A percentile compares a stretch with the other conserved stretches of the same genome.
phyloP scores from a whole-genome alignment of 2,329 filamentous ascomycete genomes.

The Zarea fungicola region DNA sequence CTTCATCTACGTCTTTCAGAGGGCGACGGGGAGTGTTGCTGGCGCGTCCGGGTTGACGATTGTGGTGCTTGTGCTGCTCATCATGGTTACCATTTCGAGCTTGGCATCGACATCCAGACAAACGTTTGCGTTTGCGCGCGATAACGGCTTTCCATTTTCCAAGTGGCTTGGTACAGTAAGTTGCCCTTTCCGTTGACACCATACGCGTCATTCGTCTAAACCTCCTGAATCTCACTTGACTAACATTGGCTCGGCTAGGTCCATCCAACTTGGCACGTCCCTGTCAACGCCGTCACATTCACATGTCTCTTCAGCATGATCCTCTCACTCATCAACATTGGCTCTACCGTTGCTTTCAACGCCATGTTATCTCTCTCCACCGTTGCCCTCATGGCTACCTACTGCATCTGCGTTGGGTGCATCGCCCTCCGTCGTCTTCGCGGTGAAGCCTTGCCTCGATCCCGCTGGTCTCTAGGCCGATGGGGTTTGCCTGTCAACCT shows the following conservation, averaged over 20 bases:
- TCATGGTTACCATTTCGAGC: conserved; percentile 11
- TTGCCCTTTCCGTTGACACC: neutral
- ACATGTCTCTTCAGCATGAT: conserved; percentile 12
- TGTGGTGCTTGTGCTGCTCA: conserved; percentile 10
- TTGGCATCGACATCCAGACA: conserved; percentile 8
- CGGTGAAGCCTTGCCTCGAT: conserved; percentile 14
- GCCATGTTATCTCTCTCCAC: conserved; percentile 17
- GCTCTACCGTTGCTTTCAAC: conserved; percentile 17
- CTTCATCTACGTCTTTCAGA: conserved; percentile 12
- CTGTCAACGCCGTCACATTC: conserved; percentile 14
- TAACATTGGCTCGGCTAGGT: conserved; percentile 1
- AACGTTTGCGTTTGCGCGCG: conserved; percentile 12
- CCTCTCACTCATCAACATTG: conserved; percentile 15
- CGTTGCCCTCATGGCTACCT: conserved; percentile 17
- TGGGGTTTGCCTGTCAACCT: conserved; percentile 15
- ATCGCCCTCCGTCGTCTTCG: conserved; percentile 13
- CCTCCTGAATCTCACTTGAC: no score
- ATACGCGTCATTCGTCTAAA: no score
- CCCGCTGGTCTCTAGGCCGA: conserved; percentile 15
- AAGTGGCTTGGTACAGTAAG: conserved; percentile 12
- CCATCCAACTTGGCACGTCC: conserved; percentile 11
- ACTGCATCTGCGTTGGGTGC: conserved; percentile 16
- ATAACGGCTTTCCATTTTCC: conserved; percentile 12
- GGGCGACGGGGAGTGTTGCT: conserved; percentile 15
- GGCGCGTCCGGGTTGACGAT: conserved; percentile 2